Percentiles rank a stretch among this genome's conserved stretches.
These are phyloP conservation scores for Trichophyton rubrum DNA, from an alignment of 2,329 filamentous ascomycete species.

Conservation along the genomic window DNA sequence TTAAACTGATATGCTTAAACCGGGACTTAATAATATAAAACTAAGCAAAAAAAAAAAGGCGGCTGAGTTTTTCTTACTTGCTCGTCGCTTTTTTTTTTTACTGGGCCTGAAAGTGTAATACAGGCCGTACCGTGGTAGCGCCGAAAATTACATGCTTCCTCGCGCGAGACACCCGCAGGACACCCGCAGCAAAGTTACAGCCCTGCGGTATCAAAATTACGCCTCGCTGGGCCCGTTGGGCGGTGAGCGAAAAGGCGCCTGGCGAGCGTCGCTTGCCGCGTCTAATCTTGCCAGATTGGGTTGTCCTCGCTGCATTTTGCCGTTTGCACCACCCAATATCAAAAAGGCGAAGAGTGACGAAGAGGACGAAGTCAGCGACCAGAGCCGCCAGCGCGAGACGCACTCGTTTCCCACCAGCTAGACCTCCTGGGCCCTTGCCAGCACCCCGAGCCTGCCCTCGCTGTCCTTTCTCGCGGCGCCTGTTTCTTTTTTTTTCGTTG, in stretches of 20 bases:
- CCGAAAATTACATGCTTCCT: not conserved
- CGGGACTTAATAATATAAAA: not conserved
- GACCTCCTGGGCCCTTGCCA: not conserved
- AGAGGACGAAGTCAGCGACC: not conserved
- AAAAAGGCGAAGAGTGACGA: not conserved
- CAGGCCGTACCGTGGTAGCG: not conserved
- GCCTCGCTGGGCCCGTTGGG: not conserved
- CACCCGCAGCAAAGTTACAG: not conserved
- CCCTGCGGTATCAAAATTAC: not conserved
- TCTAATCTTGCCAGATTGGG: slow-evolving; percentile 12
- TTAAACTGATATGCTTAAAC: no score
- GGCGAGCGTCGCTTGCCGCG: slow-evolving; percentile 11
- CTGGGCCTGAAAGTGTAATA: not conserved
- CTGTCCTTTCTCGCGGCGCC: not conserved
- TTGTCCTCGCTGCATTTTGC: slow-evolving; percentile 11
- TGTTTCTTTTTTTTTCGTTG: not conserved
- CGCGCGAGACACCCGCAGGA: not conserved
- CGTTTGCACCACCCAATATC: slow-evolving; percentile 12
- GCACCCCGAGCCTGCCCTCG: not conserved
- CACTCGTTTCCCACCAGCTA: not conserved
- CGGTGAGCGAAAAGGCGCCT: slow-evolving; percentile 10
- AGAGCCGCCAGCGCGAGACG: slow-evolving; percentile 2
- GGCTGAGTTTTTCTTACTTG: no score
- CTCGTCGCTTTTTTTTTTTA: not conserved
- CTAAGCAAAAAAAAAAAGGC: not conserved